Conservation (phyloP, 495 filamentous ascomycete species). For the Rostrohypoxylon terebratum region DNA sequence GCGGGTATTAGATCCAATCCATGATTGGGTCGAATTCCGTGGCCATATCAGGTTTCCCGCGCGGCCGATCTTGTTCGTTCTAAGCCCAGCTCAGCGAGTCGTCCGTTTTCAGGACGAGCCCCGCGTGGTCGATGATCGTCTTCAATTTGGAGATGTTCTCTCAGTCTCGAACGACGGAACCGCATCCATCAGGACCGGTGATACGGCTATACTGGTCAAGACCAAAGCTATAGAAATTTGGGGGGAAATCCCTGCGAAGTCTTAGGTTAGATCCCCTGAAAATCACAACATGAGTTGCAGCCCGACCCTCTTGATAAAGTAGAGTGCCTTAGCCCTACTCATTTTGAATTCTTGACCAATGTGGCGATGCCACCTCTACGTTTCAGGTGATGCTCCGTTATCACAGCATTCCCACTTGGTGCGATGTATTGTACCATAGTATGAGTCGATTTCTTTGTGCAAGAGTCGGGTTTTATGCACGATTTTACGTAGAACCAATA, state of each 20-base stretch:
- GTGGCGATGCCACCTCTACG: constrained; percentile 1
- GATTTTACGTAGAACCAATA: background rate
- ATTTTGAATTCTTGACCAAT: background rate
- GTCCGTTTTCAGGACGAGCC: background rate
- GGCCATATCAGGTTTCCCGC: background rate
- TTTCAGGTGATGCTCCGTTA: constrained; percentile 3
- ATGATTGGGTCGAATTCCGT: background rate
- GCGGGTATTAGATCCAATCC: background rate
- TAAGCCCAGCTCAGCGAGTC: background rate
- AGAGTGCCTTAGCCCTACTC: background rate
- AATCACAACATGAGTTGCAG: background rate
- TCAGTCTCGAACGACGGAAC: background rate
- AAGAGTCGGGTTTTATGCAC: background rate
- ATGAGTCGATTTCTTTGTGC: background rate
- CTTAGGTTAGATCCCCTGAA: background rate
- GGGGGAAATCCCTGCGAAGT: background rate
- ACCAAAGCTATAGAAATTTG: constrained; percentile 1
- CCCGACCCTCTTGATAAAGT: background rate
- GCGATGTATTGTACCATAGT: background rate
- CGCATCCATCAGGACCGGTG: background rate
- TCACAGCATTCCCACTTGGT: constrained; percentile 3
- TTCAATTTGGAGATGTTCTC: background rate
- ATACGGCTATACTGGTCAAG: background rate
- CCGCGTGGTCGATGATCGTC: background rate
- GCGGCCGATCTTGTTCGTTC: constrained; percentile 4